Evolutionary conservation across 1,139 yeast species (phyloP), one percentile per base, ranked within the genome.

Genomic region (Taphrina sp.): DNA sequence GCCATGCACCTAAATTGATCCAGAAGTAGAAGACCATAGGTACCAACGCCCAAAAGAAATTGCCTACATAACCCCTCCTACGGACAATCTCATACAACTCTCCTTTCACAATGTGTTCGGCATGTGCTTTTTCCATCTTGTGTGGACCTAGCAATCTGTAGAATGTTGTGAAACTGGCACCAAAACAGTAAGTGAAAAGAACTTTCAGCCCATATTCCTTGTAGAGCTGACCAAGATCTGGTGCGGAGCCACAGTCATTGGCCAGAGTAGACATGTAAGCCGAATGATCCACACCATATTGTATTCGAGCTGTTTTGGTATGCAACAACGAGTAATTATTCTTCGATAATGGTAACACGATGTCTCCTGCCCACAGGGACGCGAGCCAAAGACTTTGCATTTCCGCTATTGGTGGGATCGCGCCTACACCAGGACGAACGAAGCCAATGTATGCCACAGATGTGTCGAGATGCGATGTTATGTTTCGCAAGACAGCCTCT

Each of bases 351-450:
- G 38, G 38, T 17, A 34, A n/a, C 3, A 2, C 16, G 19, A 17
- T 17, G 8, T 3, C 3, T 10, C 38, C 38, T 14, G 19, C 14
- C 38, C 14, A 17, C 38, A 34, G 14, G 3, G 38, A 34, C 3
- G 38, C 19, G 10, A n/a, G 19, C 38, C 38, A 34, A n/a, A 34
- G 10, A 10, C 19, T 17, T 34, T 34, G 38, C 38, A 34, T 34
- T 17, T 34, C 38, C 12, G 16, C 38, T 8, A 34, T 34, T 2
- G 38, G 38, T 10, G 38, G 38, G 19, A 34, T 34, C 1, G 38
- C 38, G 12, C 38, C 38, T n/a, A 34, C 38, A 10, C 38, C 38
- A 10, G 38, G 38, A n/a, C 38, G 12, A 3, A 34, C 38, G 38
- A 34, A 34, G 12, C 38, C 38, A 17, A 34, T 10, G 38, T 34